Evolutionary conservation across 169 alveolate genomes (phyloP), one percentile per base, ranked within the genome.

Genomic region (Besnoitia besnoiti): DNA sequence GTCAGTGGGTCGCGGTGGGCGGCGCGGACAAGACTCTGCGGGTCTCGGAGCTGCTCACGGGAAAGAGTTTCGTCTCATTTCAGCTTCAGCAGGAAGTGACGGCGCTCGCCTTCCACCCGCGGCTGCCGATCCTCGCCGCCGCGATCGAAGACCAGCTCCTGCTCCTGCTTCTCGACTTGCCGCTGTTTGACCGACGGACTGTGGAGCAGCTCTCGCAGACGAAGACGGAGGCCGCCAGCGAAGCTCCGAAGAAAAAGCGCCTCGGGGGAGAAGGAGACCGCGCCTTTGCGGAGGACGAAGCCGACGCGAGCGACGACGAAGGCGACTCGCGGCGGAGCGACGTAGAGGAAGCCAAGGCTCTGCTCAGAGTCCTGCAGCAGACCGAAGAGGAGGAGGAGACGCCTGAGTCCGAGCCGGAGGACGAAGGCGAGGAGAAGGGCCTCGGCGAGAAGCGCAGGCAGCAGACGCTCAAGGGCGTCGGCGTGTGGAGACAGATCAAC

Each of bases 1-100:
- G 93, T 7, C 55, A n/a, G 40, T 90, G 90, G 90, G 46, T 90
- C 35, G 93, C 93, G 35, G 90, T 76, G 73, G 93, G 93, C 40
- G 87, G 61, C 0, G 87, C n/a, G 33, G 87, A 42, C 50, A 7
- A 44, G 21, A 35, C 40, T 21, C 61, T 40, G 87, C 87, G 59
- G n/a, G 46, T 90, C 12, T 33, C n/a, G 35, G 93, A 90, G 88
- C 30, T 76, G 47, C 4, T 24, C 44, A 76, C 93, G 35, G 90
- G 93, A n/a, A 90, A 49, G 77, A 21, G 16, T 19, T 49, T 62
- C 67, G 33, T 59, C 27, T 49, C 85, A 16, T 59, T 67, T 30
- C 42, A 24, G 8, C 84, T 67, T 3, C 84, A 62, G 85, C 85
- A 50, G 87, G 46, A 14, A 51, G 84, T 87, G 49, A 62, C 89